Conservation (phyloP, 2,329 filamentous ascomycete species). For the Neurospora sp. region DNA sequence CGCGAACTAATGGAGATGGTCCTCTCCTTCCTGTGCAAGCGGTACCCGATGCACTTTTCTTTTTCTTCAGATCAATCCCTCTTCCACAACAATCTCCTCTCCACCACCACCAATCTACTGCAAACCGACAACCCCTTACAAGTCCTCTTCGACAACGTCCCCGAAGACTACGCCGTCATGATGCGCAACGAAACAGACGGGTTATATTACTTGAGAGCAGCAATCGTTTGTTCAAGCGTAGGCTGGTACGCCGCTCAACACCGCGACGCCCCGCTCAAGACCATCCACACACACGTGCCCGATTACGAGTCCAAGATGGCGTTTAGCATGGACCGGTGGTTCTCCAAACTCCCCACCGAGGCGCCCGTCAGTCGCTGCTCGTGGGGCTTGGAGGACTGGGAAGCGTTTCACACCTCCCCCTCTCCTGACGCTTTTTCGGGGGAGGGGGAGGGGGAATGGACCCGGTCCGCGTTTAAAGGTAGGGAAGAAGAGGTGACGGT, state of each 20-base stretch:
- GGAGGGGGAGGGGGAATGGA: slow-evolving; percentile 32
- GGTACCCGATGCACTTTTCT: slow-evolving; percentile 67
- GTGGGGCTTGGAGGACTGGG: slow-evolving; percentile 71
- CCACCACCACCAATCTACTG: slow-evolving; percentile 50
- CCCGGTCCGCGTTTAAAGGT: slow-evolving; percentile 48
- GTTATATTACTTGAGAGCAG: slow-evolving; percentile 64
- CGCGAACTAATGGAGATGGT: slow-evolving; percentile 85
- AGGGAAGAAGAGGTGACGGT: slow-evolving; percentile 34
- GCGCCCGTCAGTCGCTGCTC: slow-evolving; percentile 75
- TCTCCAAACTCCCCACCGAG: slow-evolving; percentile 64
- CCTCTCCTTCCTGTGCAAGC: slow-evolving; percentile 65
- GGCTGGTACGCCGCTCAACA: slow-evolving; percentile 73
- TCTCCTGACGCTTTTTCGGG: not conserved
- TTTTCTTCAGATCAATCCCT: slow-evolving; percentile 34
- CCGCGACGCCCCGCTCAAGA: slow-evolving; percentile 58
- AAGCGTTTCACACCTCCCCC: slow-evolving; percentile 61
- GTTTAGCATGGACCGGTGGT: slow-evolving; percentile 81
- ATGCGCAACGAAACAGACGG: slow-evolving; percentile 62
- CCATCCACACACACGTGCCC: slow-evolving; percentile 66
- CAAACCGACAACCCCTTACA: slow-evolving; percentile 51
- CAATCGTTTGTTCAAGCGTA: slow-evolving; percentile 66
- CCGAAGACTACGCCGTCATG: slow-evolving; percentile 76
- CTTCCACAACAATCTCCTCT: slow-evolving; percentile 61
- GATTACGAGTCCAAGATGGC: slow-evolving; percentile 85
- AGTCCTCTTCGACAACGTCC: slow-evolving; percentile 66